Base-by-base conservation (phyloP, 176 grass and related monocot genomes). In the Aegilops speltoides region DNA sequence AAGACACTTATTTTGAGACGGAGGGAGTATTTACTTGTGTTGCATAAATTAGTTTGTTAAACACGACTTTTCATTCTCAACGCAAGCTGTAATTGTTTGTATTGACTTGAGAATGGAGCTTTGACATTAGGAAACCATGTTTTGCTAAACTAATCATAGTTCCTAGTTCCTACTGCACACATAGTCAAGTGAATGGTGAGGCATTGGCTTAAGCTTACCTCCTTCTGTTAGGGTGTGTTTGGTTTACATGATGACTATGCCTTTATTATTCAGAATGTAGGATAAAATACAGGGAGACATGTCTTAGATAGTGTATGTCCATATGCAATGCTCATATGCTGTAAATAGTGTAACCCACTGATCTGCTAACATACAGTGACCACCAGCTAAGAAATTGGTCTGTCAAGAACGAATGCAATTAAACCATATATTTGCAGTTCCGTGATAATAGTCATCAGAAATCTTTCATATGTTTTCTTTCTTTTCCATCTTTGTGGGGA, bases 131-230 rank as follows among this genome's bases (percentile, higher is more conserved):
- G 77, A 62, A 3, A 12, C 2, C 56, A 79, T 25, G 32, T 79
- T 61, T 79, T 62, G 3, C 8, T 79, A 63, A 40, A 14, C 56
- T 40, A 36, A 32, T 38, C 32, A 61, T 40, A 40, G 38, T 40
- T 10, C 38, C 38, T 61, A 61, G 60, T 79, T 79, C 57, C 22
- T 62, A 63, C n/a, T 64, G 38, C 13, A 28, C 28, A 11, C 28
- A 46, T 32, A 80, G 16, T 80, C 78, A 46, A 81, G 15, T 43
- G 10, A 79, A 48, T 81, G 79, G 8, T 22, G 50, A 65, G 37
- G 28, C 57, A 66, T 81, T 81, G 41, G 25, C 2, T 29, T 32
- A 61, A 67, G 17, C 66, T 67, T 64, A 68, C 31, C 28, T 82
- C 48, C 23, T 68, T 34, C 16, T 38, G 13, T 66, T 38, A 40